These are phyloP conservation scores for Colletotrichum lupini DNA, from an alignment of 2,329 filamentous ascomycete genomes.

Conservation along the genomic window DNA sequence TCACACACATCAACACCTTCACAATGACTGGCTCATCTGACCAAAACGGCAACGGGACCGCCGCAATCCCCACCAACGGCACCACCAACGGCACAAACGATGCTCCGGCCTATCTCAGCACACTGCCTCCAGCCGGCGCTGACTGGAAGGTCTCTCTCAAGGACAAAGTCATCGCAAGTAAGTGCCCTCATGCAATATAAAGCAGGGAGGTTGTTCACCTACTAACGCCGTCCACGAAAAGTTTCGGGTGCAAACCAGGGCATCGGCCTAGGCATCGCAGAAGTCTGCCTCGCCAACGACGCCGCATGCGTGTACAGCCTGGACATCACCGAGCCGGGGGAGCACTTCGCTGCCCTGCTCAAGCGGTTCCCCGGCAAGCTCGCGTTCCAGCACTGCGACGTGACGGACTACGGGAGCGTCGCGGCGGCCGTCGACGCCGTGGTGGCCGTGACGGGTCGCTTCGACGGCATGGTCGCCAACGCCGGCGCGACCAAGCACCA, in stretches of 20 bases:
- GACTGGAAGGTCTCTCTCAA: conserved; percentile 49
- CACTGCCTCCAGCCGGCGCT: conserved; percentile 46
- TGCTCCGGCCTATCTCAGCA: conserved; percentile 40
- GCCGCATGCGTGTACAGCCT: conserved; percentile 53
- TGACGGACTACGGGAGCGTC: conserved; percentile 54
- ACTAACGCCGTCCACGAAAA: neutral
- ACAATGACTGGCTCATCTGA: neutral
- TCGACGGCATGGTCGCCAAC: conserved; percentile 48
- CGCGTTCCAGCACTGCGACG: conserved; percentile 57
- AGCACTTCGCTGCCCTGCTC: conserved; percentile 47
- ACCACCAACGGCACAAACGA: neutral
- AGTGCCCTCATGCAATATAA: conserved; percentile 25
- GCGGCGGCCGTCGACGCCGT: conserved; percentile 53
- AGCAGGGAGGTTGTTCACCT: neutral
- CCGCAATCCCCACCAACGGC: neutral
- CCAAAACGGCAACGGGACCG: neutral
- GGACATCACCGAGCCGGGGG: conserved; percentile 50
- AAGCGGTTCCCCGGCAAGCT: conserved; percentile 54
- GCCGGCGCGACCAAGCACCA: conserved; percentile 50
- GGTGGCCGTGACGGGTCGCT: conserved; percentile 48
- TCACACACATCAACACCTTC: neutral
- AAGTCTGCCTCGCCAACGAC: conserved; percentile 57
- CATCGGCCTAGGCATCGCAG: conserved; percentile 54
- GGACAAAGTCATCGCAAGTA: conserved; percentile 52
- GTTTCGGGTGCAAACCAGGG: conserved; percentile 51